phyloP scores from a whole-genome alignment of 2,329 filamentous ascomycete genomes.

The Colletotrichum orbiculare region DNA sequence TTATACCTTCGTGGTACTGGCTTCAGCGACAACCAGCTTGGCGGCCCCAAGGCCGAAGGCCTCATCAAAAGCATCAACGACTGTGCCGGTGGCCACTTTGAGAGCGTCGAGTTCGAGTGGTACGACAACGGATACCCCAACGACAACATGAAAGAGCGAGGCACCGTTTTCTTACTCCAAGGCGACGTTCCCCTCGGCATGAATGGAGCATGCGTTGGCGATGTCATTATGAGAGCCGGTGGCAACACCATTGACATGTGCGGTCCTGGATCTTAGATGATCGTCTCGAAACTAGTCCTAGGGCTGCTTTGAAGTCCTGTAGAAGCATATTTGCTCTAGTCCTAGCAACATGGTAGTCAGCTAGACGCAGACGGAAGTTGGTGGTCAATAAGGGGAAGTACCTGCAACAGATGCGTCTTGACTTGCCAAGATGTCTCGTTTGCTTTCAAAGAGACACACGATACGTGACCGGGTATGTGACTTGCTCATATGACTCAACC shows the following conservation, averaged over 20 bases:
- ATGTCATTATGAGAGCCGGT: constrained; percentile 1
- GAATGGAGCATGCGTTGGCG: constrained; percentile 9
- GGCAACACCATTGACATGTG: constrained; percentile 6
- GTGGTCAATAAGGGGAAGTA: too few species aligned
- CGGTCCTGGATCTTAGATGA: neutral
- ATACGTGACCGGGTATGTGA: too few species aligned
- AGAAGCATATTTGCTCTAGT: too few species aligned
- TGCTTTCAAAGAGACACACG: too few species aligned
- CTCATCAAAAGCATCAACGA: constrained; percentile 1
- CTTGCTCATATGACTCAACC: too few species aligned
- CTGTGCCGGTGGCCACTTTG: constrained; percentile 9
- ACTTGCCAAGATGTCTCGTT: too few species aligned
- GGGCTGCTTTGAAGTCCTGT: too few species aligned
- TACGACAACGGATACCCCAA: neutral
- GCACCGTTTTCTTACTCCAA: constrained; percentile 7
- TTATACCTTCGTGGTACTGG: constrained; percentile 13
- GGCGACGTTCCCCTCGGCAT: constrained; percentile 8
- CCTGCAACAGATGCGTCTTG: too few species aligned
- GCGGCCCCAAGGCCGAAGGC: constrained; percentile 10
- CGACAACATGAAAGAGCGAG: constrained; percentile 1
- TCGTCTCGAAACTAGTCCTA: neutral
- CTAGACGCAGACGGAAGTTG: too few species aligned
- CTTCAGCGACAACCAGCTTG: constrained; percentile 25
- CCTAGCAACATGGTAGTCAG: too few species aligned
- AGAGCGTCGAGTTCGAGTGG: constrained; percentile 11